Base-by-base conservation (phyloP, 225 moss, liverwort and hornwort species). In the Bryum argenteum region DNA sequence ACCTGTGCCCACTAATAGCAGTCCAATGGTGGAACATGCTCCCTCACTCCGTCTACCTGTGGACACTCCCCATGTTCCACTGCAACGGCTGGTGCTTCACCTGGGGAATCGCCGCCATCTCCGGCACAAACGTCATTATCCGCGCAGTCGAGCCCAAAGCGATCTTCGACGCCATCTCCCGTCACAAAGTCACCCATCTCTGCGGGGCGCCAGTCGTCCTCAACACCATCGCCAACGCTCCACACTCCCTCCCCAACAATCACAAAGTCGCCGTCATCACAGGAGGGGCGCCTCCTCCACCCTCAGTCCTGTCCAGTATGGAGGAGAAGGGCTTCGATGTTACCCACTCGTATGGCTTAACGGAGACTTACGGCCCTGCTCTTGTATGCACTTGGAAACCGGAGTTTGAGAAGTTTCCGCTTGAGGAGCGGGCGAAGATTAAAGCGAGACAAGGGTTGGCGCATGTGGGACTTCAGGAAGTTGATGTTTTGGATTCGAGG, bases 61-160 rank as follows among this genome's bases (percentile, higher is more conserved):
- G 94, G 93, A 91, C 87, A 11, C 65, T 93, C 21, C 93, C 93
- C 63, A 93, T 93, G 93, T 93, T 91, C 54, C 93, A 91, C 73
- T 87, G 87, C 69, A 93, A 91, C 63, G 93, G 93, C 15, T 93
- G 93, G 93, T 21, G 85, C 58, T 91, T 91, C 62, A 68, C 79
- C 0, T 93, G 93, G 93, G 85, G 79, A 28, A 70, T 89, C 55
- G 93, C 93, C 16, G 93, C 87, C 26, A 72, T 87, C 11, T 83
- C 79, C 23, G 93, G 91, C 66, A 93, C 85, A 17, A 93, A 93
- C 60, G 75, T 93, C 21, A 90, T 90, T 45, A 67, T 89, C 28
- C 69, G 91, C 72, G 71, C 69, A 61, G 87, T 91, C 10, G 87
- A 90, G 19, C 20, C 72, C 5, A 87, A 87, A 70, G 64, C 62